Evolutionary conservation across 2,329 filamentous ascomycete species (phyloP).

Genomic region (Colletotrichum sp.): DNA sequence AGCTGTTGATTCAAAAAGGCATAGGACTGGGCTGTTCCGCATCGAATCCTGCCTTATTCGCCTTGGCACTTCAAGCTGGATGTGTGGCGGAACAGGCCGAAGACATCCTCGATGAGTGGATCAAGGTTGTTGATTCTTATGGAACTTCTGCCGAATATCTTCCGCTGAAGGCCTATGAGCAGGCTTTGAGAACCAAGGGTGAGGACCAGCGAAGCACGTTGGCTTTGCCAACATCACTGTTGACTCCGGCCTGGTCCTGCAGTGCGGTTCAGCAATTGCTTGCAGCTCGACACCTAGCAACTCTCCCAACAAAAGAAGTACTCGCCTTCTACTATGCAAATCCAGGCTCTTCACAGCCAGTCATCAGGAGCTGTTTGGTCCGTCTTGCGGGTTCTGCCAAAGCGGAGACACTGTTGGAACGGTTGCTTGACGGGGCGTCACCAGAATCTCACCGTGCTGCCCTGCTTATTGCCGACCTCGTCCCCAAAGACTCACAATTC

Average conservation of each 20-base stretch:
- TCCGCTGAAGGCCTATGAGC: rapidly evolving
- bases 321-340: not conserved
- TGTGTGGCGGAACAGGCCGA: not conserved
- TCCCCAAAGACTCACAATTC: not conserved
- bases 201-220: not conserved
- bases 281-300: not conserved
- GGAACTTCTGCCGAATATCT: not conserved
- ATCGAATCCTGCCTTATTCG: not conserved
- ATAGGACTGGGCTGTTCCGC: not conserved
- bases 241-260: not conserved
- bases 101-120: not conserved
- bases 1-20: not conserved
- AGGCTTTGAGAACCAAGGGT: not conserved
- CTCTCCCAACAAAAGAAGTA: not conserved
- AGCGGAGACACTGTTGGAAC: not conserved
- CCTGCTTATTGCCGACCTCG: not conserved
- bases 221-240: not conserved
- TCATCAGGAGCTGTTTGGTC: not conserved
- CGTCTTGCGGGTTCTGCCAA: not conserved
- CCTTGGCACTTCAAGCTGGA: not conserved
- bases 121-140: not conserved
- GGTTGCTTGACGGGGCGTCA: not conserved
- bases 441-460: not conserved
- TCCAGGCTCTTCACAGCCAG: not conserved
- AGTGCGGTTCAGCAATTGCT: not conserved